Conservation (phyloP, 768 basidiomycete genomes). For the Hypholoma fasciculare region DNA sequence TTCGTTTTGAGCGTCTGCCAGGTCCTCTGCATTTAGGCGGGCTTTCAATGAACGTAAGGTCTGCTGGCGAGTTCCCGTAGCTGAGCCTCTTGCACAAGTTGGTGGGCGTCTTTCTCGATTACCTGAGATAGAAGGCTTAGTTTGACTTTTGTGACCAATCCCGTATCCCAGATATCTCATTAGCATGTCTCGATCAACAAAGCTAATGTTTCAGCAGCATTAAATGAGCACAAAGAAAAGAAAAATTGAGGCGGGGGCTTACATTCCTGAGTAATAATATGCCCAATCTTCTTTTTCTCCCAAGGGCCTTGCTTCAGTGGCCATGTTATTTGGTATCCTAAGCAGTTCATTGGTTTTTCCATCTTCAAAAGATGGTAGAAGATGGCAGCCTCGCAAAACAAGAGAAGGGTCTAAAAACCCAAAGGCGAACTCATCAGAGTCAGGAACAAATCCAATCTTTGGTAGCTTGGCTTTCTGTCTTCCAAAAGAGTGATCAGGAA, state of each 20-base stretch:
- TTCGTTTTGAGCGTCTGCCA: too few species aligned
- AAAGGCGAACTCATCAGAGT: constrained; percentile 24
- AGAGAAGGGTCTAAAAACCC: constrained; percentile 33
- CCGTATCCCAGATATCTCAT: too few species aligned
- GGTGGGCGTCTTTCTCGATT: too few species aligned
- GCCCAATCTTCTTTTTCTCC: neutral
- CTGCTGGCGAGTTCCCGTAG: too few species aligned
- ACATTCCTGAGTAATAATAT: neutral
- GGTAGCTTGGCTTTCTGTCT: constrained; percentile 29
- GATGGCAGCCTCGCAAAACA: constrained; percentile 31
- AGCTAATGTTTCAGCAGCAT: too few species aligned
- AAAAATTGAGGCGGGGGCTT: neutral
- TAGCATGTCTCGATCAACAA: too few species aligned
- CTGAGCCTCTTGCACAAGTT: too few species aligned
- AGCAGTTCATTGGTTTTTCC: constrained; percentile 14
- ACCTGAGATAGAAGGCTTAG: too few species aligned
- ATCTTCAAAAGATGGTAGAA: constrained; percentile 31
- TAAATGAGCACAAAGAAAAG: too few species aligned
- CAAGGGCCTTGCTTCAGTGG: neutral
- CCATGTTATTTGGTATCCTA: neutral
- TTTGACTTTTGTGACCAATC: too few species aligned
- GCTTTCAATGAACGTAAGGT: too few species aligned
- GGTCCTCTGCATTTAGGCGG: too few species aligned
- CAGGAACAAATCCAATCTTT: constrained; percentile 34
- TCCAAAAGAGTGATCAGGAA: constrained; percentile 24